Percentiles rank a stretch among this genome's conserved stretches.
These are phyloP conservation scores for Quercus mongolica DNA, from an alignment of 306 rosid species.

Conservation along the genomic window DNA sequence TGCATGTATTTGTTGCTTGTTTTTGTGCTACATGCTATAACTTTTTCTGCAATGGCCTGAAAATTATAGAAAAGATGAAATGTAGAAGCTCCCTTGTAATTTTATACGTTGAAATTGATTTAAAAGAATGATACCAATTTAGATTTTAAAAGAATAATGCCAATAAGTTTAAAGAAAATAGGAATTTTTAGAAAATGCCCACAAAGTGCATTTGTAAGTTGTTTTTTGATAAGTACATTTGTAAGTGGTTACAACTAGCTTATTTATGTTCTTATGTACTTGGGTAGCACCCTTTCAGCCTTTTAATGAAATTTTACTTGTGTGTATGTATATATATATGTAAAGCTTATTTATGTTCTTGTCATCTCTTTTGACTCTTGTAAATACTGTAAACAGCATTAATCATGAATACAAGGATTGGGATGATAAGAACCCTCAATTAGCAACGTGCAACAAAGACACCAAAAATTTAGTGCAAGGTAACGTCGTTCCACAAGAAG, in stretches of 20 bases:
- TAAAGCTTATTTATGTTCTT: slow-evolving; percentile 2
- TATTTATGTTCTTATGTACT: neutral
- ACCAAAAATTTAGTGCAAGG: slow-evolving; percentile 81
- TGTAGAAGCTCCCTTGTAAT: neutral
- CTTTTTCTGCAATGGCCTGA: neutral
- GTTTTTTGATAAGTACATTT: neutral
- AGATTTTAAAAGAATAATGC: neutral
- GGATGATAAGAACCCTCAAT: slow-evolving; percentile 77
- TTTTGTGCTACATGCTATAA: neutral
- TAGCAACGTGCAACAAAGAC: slow-evolving; percentile 89
- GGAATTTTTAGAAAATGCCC: slow-evolving; percentile 1
- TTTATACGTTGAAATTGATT: neutral
- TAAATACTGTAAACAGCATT: slow-evolving; percentile 49
- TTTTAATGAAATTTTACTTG: too few relatives aligned
- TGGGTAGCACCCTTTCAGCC: too few relatives aligned
- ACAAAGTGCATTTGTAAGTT: slow-evolving; percentile 5
- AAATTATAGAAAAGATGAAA: neutral
- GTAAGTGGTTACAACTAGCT: neutral
- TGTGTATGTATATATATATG: too few relatives aligned
- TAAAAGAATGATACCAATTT: neutral
- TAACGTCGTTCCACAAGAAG: slow-evolving; percentile 91
- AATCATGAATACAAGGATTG: slow-evolving; percentile 87
- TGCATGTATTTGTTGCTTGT: neutral
- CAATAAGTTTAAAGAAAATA: neutral
- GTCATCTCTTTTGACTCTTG: slow-evolving; percentile 14